A percentile compares a stretch with the other conserved stretches of the same genome.
phyloP scores from a whole-genome alignment of 169 alveolate genomes.

The Cryptosporidium ryanae region DNA sequence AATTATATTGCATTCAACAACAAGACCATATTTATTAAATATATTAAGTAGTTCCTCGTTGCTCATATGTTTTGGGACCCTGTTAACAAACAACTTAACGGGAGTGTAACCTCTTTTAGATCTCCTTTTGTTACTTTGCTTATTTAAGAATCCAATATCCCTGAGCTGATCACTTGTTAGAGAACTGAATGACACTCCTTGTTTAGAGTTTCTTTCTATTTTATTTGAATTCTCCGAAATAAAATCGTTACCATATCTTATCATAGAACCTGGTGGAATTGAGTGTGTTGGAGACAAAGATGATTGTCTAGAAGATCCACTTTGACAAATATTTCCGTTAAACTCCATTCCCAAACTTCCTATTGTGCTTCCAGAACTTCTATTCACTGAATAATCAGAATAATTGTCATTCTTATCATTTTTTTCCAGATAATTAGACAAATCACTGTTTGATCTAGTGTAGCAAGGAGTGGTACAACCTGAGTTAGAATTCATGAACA shows the following conservation, averaged over 20 bases:
- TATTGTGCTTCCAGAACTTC: conserved; percentile 35
- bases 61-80: conserved; percentile 69
- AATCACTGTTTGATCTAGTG: conserved; percentile 49
- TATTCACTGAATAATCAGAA: conserved; percentile 23
- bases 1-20: conserved; percentile 67
- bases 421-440: conserved; percentile 9
- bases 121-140: conserved; percentile 33
- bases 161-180: conserved; percentile 58
- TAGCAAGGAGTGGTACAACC: background rate
- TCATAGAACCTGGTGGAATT: background rate
- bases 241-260: background rate
- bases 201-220: background rate
- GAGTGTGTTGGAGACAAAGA: background rate
- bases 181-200: conserved; percentile 33
- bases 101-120: conserved; percentile 66
- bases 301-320: background rate
- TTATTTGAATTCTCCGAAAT: background rate
- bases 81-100: conserved; percentile 55
- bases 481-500: background rate
- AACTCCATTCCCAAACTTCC: background rate
- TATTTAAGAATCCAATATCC: conserved; percentile 58
- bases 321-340: background rate
- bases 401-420: conserved; percentile 19
- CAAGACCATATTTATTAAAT: conserved; percentile 62
- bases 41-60: conserved; percentile 52